Evolutionary conservation across 83 land plant genomes (phyloP).

Genomic region (Picea engelmannii): DNA sequence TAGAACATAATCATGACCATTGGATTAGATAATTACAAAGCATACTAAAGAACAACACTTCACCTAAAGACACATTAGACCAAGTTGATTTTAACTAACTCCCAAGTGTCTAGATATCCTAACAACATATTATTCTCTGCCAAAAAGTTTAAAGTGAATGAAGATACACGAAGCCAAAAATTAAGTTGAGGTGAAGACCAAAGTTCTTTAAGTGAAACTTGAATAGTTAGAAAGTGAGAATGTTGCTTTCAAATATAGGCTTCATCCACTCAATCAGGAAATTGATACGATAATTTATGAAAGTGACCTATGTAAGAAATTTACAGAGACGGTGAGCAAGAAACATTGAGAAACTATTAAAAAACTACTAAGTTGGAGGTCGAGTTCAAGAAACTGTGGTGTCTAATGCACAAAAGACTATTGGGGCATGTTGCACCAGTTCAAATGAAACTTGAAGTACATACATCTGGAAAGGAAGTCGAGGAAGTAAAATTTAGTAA

Average conservation of each 20-base stretch:
- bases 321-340: conserved; percentile 72
- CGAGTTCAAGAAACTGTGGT: conserved; percentile 56
- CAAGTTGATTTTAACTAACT: no score
- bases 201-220: conserved; percentile 29
- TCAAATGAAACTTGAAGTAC: conserved; percentile 35
- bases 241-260: conserved; percentile 41
- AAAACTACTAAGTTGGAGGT: conserved; percentile 71
- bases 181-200: conserved; percentile 15
- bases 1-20: no score
- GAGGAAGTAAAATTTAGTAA: conserved; percentile 10
- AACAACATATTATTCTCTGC: no score
- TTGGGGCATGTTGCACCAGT: conserved; percentile 34
- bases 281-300: conserved; percentile 53
- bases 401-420: conserved; percentile 34
- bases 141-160: conserved; percentile 19
- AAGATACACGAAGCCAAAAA: conserved; percentile 22
- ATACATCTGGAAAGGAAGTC: conserved; percentile 23
- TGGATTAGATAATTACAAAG: no score
- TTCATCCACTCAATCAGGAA: conserved; percentile 41
- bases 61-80: no score
- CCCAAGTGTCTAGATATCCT: no score
- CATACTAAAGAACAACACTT: no score
- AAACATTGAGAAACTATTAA: conserved; percentile 65
- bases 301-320: conserved; percentile 55
- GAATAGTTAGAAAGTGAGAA: conserved; percentile 52